Evolutionary conservation across 2,329 filamentous ascomycete genomes (phyloP), one percentile per base, ranked within the genome.

Genomic region (Coniochaeta ligniaria): DNA sequence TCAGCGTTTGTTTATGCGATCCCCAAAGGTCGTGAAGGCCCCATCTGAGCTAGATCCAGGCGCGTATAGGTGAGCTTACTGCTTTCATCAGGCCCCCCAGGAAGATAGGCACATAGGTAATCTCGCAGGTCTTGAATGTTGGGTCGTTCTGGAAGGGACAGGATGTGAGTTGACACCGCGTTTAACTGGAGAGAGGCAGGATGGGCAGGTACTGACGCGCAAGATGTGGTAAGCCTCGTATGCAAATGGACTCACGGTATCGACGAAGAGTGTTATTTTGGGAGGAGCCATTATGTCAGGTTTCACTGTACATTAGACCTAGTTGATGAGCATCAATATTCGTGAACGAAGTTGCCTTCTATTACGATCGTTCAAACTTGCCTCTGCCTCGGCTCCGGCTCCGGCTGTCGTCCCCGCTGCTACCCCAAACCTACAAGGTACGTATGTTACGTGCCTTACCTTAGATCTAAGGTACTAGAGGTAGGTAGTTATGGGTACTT

Each of bases 191-290:
- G 28, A 31, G 5, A 31, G 28, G 28, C n/a, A n/a, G n/a, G n/a
- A n/a, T n/a, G 31, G 31, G 31, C 31, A 36, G 12, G 24, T 2
- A 71, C 74, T 50, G 62, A 76, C 75, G n/a, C 70, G 66, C 3
- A 77, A 61, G 14, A 77, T 65, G 59, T 76, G 64, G 61, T 73
- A 76, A 3, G 73, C 74, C 60, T 71, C 65, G 60, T 76, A 76
- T 2, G 70, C 71, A 62, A 77, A 77, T 1, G 75, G 75, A 60
- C 74, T 75, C 59, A 76, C 72, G 41, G 70, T 68, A 65, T 78
- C 75, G 9, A 76, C 66, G 60, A 72, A 77, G 41, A 76, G 69
- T 3, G 69, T 75, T 57, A 77, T 74, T 61, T 69, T 71, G 22
- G 69, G 63, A 11, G 59, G 60, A 24, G 63, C 56, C 64, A 65